A percentile compares a stretch with the other conserved stretches of the same genome.
Evolutionary conservation across 75 land plant genomes (phyloP).

Genomic region (Picea sitchensis): DNA sequence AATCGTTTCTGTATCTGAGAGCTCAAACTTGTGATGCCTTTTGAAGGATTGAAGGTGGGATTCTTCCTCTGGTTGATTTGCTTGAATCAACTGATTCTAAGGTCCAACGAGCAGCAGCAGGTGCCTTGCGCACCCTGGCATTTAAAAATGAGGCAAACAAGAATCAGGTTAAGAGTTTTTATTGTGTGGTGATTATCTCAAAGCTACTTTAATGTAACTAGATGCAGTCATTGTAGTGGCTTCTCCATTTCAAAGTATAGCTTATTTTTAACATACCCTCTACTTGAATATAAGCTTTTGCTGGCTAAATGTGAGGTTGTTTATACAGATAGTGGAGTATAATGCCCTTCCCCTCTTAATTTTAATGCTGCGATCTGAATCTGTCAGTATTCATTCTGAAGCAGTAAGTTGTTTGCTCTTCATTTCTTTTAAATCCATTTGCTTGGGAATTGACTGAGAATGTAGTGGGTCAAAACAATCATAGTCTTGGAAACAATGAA

Average conservation of each 20-base stretch:
- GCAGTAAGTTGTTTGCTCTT: constrained; percentile 44
- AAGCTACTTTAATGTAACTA: too few relatives aligned
- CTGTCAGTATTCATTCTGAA: constrained; percentile 79
- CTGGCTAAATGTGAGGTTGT: too few relatives aligned
- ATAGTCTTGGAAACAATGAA: neutral
- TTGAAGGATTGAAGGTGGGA: neutral
- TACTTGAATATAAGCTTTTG: too few relatives aligned
- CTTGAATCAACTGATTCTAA: constrained; percentile 2
- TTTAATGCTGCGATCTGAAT: constrained; percentile 89
- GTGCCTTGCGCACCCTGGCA: neutral
- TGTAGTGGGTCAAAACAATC: neutral
- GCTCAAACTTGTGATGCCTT: neutral
- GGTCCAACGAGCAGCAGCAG: constrained; percentile 11
- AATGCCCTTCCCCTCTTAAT: constrained; percentile 87
- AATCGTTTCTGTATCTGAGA: neutral
- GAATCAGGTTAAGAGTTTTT: neutral
- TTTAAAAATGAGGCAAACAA: neutral
- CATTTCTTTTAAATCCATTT: neutral
- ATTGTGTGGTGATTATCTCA: too few relatives aligned
- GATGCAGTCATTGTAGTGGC: too few relatives aligned
- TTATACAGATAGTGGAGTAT: constrained; percentile 82
- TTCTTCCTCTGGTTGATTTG: neutral
- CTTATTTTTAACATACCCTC: too few relatives aligned
- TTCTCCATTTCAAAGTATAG: too few relatives aligned
- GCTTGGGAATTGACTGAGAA: neutral